Base-by-base conservation (phyloP, 805 yeast species). In the Lipomyces orientalis region DNA sequence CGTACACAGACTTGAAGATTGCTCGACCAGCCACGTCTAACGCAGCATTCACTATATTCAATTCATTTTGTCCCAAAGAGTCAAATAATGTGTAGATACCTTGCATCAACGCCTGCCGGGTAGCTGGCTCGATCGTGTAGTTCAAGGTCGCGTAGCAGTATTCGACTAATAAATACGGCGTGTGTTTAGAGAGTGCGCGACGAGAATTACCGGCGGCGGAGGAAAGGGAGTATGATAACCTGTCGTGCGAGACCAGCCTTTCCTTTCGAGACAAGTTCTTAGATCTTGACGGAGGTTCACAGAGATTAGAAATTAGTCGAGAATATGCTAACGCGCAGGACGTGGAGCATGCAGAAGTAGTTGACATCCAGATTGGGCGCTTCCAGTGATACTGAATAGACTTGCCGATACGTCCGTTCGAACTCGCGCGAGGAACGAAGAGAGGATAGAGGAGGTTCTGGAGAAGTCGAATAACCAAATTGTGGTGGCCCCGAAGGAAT, bases 401-500 rank as follows among this genome's bases (percentile, higher is more conserved):
- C 10, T 10, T 34, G 3, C 16, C 29, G 14, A 39, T 60, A 2
- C 16, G 14, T 16, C 43, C 59, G 16, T 71, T 65, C 39, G 63
- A 59, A 22, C 71, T 67, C 4, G 55, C 34, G 0, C 66, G 60
- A 8, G 56, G 62, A 55, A 60, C 76, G 62, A 80, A 79, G 72
- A 90, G 73, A 1, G 83, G 76, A 59, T 80, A 83, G 75, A 94
- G 77, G 60, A 88, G 77, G 2, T 85, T 78, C 14, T 83, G 80
- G 56, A 89, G 80, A 0, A 84, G 76, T 0, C 81, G 73, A 7
- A 86, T 79, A 2, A 92, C 71, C 57, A 93, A 74, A 76, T 92
- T 97, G 74, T 90, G 88, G 75, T 98, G 86, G 49, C 88, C 86
- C 0, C 88, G 82, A 22, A 93, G 79, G 73, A 92, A 85, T 75